Evolutionary conservation across 352 stramenopile species (phyloP), one percentile per base, ranked within the genome.

Genomic region (Phytophthora pini): DNA sequence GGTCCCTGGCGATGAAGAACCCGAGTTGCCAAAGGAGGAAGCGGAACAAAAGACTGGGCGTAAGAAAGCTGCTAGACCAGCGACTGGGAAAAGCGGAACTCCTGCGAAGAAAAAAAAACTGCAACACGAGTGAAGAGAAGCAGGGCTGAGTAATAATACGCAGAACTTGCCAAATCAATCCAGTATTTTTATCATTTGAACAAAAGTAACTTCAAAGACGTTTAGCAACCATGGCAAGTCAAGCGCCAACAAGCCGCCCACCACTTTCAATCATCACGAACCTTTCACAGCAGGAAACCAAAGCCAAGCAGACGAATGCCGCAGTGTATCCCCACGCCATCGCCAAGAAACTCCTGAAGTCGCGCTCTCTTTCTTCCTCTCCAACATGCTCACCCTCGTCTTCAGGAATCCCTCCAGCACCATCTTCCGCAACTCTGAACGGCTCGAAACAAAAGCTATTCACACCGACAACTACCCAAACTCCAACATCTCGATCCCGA

Each of bases 91-190:
- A 39, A 27, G 12, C 36, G 20, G 13, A 12, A 24, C 31, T 8
- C 13, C 54, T 49, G 20, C 44, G 11, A 81, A 79, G 62, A 79
- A 74, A 51, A 75, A 55, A 32, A 70, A 68, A 32, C 45, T 38
- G 12, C 44, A 77, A 38, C 39, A 51, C 12, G 29, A 64, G 32
- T 63, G 43, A 65, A 64, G 34, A n/a, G 5, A 39, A 4, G 8
- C 3, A 56, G 34, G 20, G 7, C 54, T 46, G 5, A 27, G 3
- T 61, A 65, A 73, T 52, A 71, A 69, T 68, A 68, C 31, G n/a
- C 13, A 50, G 17, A 51, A 58, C 47, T 56, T 50, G 56, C 46
- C 47, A 22, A 22, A 11, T 34, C 7, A 34, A 8, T 34, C 29
- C 20, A 46, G 51, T 72, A 72, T 68, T 72, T 72, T 68, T 72